Evolutionary conservation across 306 rosid species (phyloP).

Genomic region (Trifolium fragiferum): DNA sequence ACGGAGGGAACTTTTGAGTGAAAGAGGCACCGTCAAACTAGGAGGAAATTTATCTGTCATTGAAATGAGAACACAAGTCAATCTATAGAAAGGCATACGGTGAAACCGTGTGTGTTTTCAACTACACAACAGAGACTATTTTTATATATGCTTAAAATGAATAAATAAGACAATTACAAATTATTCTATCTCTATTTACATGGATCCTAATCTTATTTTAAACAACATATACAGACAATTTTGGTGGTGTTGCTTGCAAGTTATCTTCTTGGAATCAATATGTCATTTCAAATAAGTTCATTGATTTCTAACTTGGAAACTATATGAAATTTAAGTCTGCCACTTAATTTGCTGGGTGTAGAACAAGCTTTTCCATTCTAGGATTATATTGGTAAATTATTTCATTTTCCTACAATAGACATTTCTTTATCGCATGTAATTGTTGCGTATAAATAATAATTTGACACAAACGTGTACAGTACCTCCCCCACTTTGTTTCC

Average conservation of each 20-base stretch:
- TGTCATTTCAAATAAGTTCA: background rate
- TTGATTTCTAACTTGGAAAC: background rate
- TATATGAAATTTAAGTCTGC: background rate
- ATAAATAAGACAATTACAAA: background rate
- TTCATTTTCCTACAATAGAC: slow-evolving; percentile 12
- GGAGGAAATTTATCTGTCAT: slow-evolving; percentile 82
- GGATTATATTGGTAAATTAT: background rate
- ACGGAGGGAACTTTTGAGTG: slow-evolving; percentile 71
- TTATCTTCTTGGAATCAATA: background rate
- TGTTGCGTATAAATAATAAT: slow-evolving; percentile 5
- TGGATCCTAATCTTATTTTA: background rate
- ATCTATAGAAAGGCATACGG: background rate
- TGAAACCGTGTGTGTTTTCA: background rate
- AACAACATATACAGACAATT: background rate
- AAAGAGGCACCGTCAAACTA: slow-evolving; percentile 67
- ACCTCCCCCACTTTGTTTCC: slow-evolving; percentile 89
- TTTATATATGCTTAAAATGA: background rate
- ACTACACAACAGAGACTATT: background rate
- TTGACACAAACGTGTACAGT: slow-evolving; percentile 22
- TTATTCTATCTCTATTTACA: background rate
- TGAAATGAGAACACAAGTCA: slow-evolving; percentile 39
- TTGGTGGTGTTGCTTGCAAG: background rate
- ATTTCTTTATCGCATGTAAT: slow-evolving; percentile 18
- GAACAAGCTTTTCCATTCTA: background rate
- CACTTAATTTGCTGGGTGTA: background rate